A percentile compares a stretch with the other conserved stretches of the same genome.
Conservation (phyloP, 2,329 filamentous ascomycete species). For the Botryotinia calthae region DNA sequence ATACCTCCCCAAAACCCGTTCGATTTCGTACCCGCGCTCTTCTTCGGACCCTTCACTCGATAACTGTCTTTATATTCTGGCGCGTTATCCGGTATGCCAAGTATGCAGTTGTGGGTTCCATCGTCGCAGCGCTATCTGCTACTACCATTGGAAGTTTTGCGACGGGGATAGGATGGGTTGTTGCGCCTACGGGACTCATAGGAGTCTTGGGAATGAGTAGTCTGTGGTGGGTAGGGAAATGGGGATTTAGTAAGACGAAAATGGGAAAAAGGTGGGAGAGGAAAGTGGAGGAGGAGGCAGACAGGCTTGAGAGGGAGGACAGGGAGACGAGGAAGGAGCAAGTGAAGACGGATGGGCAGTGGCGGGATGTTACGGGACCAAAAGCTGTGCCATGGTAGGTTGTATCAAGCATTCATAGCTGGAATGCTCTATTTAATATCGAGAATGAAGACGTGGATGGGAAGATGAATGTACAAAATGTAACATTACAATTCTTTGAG, state of each 20-base stretch:
- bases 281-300: constrained; percentile 28
- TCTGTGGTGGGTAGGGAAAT: constrained; percentile 37
- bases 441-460: not conserved
- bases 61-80: constrained; percentile 38
- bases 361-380: constrained; percentile 36
- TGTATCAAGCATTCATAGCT: too few species aligned
- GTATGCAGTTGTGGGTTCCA: constrained; percentile 35
- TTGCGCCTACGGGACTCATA: constrained; percentile 36
- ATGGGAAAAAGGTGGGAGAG: constrained; percentile 26
- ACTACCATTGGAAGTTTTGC: constrained; percentile 35
- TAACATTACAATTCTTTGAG: not conserved
- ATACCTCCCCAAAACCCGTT: constrained; percentile 31
- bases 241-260: constrained; percentile 36
- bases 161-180: constrained; percentile 34
- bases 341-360: constrained; percentile 35
- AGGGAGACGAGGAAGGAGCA: constrained; percentile 26
- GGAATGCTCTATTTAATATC: not conserved
- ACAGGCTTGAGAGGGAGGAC: constrained; percentile 16
- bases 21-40: constrained; percentile 37
- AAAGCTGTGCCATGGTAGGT: constrained; percentile 36
- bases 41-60: constrained; percentile 34
- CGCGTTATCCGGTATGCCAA: constrained; percentile 39
- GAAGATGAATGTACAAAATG: not conserved
- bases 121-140: constrained; percentile 35
- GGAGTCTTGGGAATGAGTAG: constrained; percentile 33